phyloP scores from a whole-genome alignment of 345 rosid genomes.

The Hirschfeldia incana region DNA sequence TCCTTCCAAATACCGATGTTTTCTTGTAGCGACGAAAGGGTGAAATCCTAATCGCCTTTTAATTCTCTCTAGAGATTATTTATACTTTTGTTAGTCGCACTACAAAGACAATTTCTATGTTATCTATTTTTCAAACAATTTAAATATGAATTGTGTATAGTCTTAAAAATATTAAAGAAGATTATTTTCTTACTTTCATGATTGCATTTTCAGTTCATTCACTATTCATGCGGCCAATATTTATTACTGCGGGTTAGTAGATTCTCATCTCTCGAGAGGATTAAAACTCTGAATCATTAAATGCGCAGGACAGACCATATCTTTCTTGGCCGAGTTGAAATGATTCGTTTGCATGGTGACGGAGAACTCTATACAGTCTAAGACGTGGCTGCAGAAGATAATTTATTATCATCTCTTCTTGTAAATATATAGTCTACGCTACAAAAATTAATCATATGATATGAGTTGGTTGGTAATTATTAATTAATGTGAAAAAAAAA shows the following conservation, averaged over 20 bases:
- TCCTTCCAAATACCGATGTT: too few relatives aligned
- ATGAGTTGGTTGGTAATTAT: conserved; percentile 13
- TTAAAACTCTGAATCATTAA: conserved; percentile 17
- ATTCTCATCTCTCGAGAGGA: not conserved
- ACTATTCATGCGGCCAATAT: conserved; percentile 14
- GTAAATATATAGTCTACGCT: not conserved
- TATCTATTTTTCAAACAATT: not conserved
- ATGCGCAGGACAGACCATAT: conserved; percentile 26
- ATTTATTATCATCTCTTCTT: conserved; percentile 29
- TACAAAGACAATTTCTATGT: too few relatives aligned
- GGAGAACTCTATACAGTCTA: conserved; percentile 15
- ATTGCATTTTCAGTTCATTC: conserved; percentile 8
- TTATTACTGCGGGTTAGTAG: conserved; percentile 18
- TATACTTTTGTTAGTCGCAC: too few relatives aligned
- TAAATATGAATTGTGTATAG: conserved; percentile 13
- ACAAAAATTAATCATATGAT: conserved; percentile 7
- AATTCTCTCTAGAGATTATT: too few relatives aligned
- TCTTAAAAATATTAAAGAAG: not conserved
- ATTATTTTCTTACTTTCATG: not conserved
- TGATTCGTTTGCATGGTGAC: conserved; percentile 30
- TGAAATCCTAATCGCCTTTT: too few relatives aligned
- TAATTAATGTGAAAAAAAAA: conserved; percentile 16
- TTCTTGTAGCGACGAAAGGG: too few relatives aligned
- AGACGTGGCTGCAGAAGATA: conserved; percentile 15
- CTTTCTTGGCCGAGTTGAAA: conserved; percentile 33